A percentile compares a stretch with the other conserved stretches of the same genome.
Evolutionary conservation across 2,329 filamentous ascomycete species (phyloP).

Genomic region (Ceratocystis albifundus): DNA sequence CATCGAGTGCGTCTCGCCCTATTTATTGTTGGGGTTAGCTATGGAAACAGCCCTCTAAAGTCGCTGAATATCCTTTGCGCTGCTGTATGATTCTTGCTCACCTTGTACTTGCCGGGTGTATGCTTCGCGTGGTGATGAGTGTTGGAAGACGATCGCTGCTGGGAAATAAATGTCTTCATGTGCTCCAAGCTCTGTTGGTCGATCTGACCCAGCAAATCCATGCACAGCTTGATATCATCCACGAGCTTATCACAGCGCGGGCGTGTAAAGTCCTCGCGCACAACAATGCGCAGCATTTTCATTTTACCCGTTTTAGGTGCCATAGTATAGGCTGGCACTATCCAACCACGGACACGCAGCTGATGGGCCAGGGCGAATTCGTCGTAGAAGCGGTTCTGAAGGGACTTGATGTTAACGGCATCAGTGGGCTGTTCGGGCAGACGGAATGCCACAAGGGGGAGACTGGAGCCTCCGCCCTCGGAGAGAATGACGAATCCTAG

Average conservation of each 20-base stretch:
- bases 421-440: constrained; percentile 46
- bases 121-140: constrained; percentile 45
- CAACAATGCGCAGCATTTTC: constrained; percentile 86
- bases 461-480: constrained; percentile 60
- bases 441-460: constrained; percentile 85
- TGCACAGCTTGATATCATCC: constrained; percentile 64
- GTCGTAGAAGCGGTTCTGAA: constrained; percentile 51
- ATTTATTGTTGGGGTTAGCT: constrained; percentile 21
- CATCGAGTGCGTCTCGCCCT: constrained; percentile 72
- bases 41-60: neutral
- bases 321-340: constrained; percentile 95
- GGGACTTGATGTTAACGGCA: constrained; percentile 19
- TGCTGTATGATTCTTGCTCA: constrained; percentile 30
- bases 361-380: constrained; percentile 75
- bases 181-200: constrained; percentile 59
- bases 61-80: neutral
- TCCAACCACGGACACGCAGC: constrained; percentile 77
- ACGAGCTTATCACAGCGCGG: constrained; percentile 70
- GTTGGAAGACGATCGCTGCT: constrained; percentile 39
- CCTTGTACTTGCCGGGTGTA: constrained; percentile 40
- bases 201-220: constrained; percentile 60
- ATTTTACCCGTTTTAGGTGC: constrained; percentile 71
- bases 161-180: constrained; percentile 54
- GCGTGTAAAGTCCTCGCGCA: constrained; percentile 82
- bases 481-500: constrained; percentile 85